Conservation (phyloP, 1,284 basidiomycete species). For the Phenoliferia sp. region DNA sequence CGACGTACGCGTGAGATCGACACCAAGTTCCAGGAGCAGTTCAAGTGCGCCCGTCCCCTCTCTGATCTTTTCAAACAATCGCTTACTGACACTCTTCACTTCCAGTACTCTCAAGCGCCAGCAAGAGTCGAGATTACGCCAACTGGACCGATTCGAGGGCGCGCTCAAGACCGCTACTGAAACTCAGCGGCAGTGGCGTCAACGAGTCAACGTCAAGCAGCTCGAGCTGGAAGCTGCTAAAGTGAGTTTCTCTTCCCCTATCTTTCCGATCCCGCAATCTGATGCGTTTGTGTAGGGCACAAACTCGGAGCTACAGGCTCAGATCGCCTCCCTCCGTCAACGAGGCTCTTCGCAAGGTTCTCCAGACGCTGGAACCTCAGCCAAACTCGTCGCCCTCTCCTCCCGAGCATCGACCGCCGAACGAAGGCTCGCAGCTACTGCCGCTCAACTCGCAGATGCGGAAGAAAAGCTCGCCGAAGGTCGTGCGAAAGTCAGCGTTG, state of each 20-base stretch:
- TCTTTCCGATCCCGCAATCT: not conserved
- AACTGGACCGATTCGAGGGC: slow-evolving; percentile 87
- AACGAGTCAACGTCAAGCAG: slow-evolving; percentile 74
- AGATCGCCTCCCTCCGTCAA: slow-evolving; percentile 55
- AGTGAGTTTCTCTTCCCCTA: slow-evolving; percentile 46
- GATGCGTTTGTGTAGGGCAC: slow-evolving; percentile 51
- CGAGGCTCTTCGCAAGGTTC: slow-evolving; percentile 19
- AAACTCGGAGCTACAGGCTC: slow-evolving; percentile 68
- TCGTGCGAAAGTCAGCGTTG: slow-evolving; percentile 61
- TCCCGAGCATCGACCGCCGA: slow-evolving; percentile 75
- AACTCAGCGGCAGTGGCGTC: slow-evolving; percentile 78
- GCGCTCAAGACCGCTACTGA: slow-evolving; percentile 80
- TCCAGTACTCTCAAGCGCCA: slow-evolving; percentile 71
- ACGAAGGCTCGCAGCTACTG: slow-evolving; percentile 68
- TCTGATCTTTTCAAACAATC: not conserved
- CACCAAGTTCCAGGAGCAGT: slow-evolving; percentile 61
- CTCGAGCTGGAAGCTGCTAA: slow-evolving; percentile 81
- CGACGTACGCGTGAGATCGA: slow-evolving; percentile 79
- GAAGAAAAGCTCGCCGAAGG: slow-evolving; percentile 75
- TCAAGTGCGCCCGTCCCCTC: slow-evolving; percentile 45
- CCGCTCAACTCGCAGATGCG: slow-evolving; percentile 71
- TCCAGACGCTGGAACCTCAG: slow-evolving; percentile 24
- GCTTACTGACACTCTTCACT: not conserved
- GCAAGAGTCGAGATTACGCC: slow-evolving; percentile 81
- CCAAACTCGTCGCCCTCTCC: slow-evolving; percentile 63